Evolutionary conservation across 176 grass and related monocot genomes (phyloP).

Genomic region (Cenchrus americanus): DNA sequence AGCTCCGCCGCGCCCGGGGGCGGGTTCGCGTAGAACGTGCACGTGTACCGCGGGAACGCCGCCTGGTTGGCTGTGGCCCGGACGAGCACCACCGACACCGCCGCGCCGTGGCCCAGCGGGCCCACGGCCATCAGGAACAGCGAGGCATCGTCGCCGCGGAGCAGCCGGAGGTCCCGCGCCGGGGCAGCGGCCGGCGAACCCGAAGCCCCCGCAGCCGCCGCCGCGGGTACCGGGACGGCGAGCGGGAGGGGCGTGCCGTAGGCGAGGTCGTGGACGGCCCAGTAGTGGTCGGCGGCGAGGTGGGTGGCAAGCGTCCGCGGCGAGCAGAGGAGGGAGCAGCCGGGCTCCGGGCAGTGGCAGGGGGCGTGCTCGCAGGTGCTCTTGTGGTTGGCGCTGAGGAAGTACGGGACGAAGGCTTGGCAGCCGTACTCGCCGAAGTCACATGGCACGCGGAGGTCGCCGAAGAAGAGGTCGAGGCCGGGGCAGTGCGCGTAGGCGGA

Average conservation of each 20-base stretch:
- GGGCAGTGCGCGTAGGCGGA: conserved; percentile 14
- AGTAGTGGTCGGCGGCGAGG: conserved; percentile 1
- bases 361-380: conserved; percentile 16
- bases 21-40: conserved; percentile 20
- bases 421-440: conserved; percentile 5
- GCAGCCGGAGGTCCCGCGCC: not conserved
- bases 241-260: not conserved
- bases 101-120: conserved; percentile 9
- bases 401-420: not conserved
- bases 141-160: conserved; percentile 3
- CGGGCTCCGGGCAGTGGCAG: conserved; percentile 31
- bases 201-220: not conserved
- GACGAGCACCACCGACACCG: conserved; percentile 19
- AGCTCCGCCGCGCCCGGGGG: not conserved
- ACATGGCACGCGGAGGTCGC: conserved; percentile 19
- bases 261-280: not conserved
- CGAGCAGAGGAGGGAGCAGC: not conserved
- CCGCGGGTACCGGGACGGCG: not conserved
- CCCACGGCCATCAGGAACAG: conserved; percentile 10
- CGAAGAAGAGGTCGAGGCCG: not conserved
- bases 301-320: conserved; percentile 2
- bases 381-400: not conserved
- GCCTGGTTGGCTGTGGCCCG: not conserved
- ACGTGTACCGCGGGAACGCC: conserved; percentile 12
- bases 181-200: not conserved